Percentiles rank a stretch among this genome's conserved stretches.
Conservation (phyloP, 2,329 filamentous ascomycete genomes). For the Paecilomyces niveus region DNA sequence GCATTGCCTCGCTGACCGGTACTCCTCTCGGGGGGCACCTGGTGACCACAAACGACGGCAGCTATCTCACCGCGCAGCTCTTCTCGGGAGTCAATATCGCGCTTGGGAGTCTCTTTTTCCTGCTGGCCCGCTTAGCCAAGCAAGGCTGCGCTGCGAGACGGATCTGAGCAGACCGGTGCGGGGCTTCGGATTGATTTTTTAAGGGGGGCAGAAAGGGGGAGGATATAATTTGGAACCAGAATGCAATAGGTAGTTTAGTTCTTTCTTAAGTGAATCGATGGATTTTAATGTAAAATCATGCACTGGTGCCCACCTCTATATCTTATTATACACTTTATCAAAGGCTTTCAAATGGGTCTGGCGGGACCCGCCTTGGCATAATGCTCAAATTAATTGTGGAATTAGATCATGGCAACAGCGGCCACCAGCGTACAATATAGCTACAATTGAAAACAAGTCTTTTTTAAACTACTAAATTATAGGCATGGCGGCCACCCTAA, state of each 20-base stretch:
- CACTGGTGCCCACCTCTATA: not conserved
- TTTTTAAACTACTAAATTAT: too few species aligned
- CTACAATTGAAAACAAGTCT: too few species aligned
- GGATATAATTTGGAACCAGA: not conserved
- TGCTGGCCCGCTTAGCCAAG: slow-evolving; percentile 4
- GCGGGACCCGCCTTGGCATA: too few species aligned
- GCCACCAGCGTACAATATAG: too few species aligned
- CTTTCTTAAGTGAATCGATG: not conserved
- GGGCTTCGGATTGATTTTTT: not conserved
- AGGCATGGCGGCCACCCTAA: too few species aligned
- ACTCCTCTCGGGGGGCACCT: slow-evolving; percentile 6
- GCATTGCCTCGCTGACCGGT: slow-evolving; percentile 4
- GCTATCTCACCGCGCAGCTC: slow-evolving; percentile 6
- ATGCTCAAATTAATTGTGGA: too few species aligned
- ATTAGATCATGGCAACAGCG: too few species aligned
- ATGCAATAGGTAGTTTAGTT: not conserved
- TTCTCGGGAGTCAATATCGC: slow-evolving; percentile 3
- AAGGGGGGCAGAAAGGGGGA: not conserved
- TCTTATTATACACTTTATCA: not conserved
- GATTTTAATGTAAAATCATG: not conserved
- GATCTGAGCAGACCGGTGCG: slow-evolving; percentile 1
- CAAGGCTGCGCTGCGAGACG: slow-evolving; percentile 4
- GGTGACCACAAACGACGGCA: slow-evolving; percentile 2
- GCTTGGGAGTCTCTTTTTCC: slow-evolving; percentile 3
- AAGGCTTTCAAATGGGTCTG: not conserved